phyloP scores from a whole-genome alignment of 1,139 yeast species.

The Sugiyamaella novakii region DNA sequence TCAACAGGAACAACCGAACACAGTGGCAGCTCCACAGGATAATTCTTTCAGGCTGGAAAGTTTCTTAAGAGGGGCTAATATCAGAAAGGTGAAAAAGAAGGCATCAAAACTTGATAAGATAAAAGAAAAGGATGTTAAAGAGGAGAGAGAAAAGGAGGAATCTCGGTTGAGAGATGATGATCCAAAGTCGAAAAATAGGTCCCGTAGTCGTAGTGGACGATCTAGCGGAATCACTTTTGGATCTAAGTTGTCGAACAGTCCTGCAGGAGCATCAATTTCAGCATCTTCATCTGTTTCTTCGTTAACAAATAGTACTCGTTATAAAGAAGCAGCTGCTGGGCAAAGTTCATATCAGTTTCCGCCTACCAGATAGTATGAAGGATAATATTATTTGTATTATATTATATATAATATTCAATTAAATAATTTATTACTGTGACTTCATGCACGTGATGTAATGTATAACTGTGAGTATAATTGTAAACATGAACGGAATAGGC shows the following conservation, averaged over 20 bases:
- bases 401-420: not conserved
- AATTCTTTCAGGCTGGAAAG: conserved; percentile 41
- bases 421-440: no score
- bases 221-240: conserved; percentile 18
- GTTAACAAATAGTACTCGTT: conserved; percentile 11
- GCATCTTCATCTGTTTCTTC: conserved; percentile 20
- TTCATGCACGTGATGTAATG: no score
- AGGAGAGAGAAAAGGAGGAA: conserved; percentile 16
- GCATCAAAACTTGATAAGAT: conserved; percentile 24
- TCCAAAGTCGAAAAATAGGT: conserved; percentile 14
- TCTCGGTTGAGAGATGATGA: conserved; percentile 18
- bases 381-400: conserved; percentile 3
- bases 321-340: conserved; percentile 10
- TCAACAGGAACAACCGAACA: conserved; percentile 3
- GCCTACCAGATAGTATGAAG: conserved; percentile 8
- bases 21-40: conserved; percentile 26
- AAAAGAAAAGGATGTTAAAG: conserved; percentile 17
- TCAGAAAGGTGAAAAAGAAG: conserved; percentile 34
- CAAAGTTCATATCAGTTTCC: conserved; percentile 21
- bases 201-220: conserved; percentile 19
- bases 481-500: no score
- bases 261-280: conserved; percentile 10
- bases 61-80: conserved; percentile 37
- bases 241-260: conserved; percentile 10
- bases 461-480: not conserved